A percentile compares a stretch with the other conserved stretches of the same genome.
Conservation (phyloP, 352 stramenopile species). For the Plasmopara muralis region DNA sequence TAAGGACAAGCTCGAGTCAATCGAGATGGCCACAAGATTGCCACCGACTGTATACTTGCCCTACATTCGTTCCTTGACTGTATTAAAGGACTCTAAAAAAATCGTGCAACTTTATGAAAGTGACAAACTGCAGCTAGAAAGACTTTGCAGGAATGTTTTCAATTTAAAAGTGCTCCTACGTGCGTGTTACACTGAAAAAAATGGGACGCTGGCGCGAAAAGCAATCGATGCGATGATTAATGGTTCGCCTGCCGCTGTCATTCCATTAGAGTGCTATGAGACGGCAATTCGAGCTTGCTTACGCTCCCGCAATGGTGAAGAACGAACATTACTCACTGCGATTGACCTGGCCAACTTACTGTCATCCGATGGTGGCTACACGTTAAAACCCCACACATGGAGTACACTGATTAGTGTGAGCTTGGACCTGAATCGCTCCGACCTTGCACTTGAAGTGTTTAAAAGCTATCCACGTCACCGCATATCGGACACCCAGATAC, state of each 20-base stretch:
- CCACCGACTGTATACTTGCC: constrained; percentile 14
- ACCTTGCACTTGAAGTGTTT: constrained; percentile 37
- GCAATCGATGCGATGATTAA: constrained; percentile 27
- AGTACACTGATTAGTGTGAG: constrained; percentile 40
- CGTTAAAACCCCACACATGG: constrained; percentile 36
- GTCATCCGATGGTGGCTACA: constrained; percentile 33
- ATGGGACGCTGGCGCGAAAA: constrained; percentile 22
- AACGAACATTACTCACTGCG: constrained; percentile 29
- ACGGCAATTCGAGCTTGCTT: constrained; percentile 32
- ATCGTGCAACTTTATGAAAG: constrained; percentile 27
- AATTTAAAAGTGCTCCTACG: constrained; percentile 26
- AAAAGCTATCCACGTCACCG: constrained; percentile 30
- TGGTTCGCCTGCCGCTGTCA: constrained; percentile 18
- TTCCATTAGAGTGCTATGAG: constrained; percentile 33
- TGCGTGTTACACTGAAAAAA: constrained; percentile 27
- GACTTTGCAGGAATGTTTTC: constrained; percentile 20
- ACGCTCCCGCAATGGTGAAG: constrained; percentile 17
- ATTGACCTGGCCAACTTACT: constrained; percentile 30
- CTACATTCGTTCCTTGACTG: constrained; percentile 27
- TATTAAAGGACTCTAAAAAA: constrained; percentile 23
- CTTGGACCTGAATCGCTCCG: constrained; percentile 28
- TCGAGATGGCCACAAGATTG: constrained; percentile 17
- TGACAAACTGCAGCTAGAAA: constrained; percentile 17
- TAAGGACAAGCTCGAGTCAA: constrained; percentile 2
- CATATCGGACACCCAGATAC: constrained; percentile 30